Evolutionary conservation across 2,329 filamentous ascomycete species (phyloP).

Genomic region (Rhynchosporium secalis): DNA sequence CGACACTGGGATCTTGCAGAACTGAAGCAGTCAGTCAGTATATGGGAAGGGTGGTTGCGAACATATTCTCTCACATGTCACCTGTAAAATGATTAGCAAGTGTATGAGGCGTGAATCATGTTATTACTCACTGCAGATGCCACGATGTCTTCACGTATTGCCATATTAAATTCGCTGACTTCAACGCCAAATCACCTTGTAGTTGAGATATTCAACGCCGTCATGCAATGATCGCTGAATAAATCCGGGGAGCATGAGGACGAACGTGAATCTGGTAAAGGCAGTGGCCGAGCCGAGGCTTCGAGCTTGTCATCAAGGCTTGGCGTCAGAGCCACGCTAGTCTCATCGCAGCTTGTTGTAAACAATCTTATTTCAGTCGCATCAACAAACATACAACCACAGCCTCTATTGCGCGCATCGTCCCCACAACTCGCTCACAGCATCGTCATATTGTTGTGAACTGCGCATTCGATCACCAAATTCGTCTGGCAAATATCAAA

Average conservation of each 20-base stretch:
- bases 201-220: conserved; percentile 9
- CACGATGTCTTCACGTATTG: conserved; percentile 92
- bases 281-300: conserved; percentile 28
- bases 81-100: conserved; percentile 35
- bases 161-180: conserved; percentile 49
- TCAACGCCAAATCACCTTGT: conserved; percentile 12
- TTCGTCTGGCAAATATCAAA: conserved; percentile 11
- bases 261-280: conserved; percentile 17
- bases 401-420: background rate
- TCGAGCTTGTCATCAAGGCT: conserved; percentile 12
- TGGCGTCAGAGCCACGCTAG: conserved; percentile 17
- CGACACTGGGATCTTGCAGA: conserved; percentile 90
- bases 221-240: background rate
- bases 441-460: background rate
- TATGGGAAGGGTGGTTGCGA: background rate
- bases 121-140: conserved; percentile 68
- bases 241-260: conserved; percentile 18
- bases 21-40: conserved; percentile 53
- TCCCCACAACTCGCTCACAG: conserved; percentile 4
- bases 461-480: conserved; percentile 10
- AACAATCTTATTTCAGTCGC: conserved; percentile 27
- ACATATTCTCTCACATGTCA: conserved; percentile 38
- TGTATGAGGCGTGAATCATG: conserved; percentile 14
- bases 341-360: conserved; percentile 21
- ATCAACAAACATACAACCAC: conserved; percentile 9